Percentiles rank a stretch among this genome's conserved stretches.
phyloP scores from a whole-genome alignment of 2,329 filamentous ascomycete species.

The Teratosphaeria epicoccoides region DNA sequence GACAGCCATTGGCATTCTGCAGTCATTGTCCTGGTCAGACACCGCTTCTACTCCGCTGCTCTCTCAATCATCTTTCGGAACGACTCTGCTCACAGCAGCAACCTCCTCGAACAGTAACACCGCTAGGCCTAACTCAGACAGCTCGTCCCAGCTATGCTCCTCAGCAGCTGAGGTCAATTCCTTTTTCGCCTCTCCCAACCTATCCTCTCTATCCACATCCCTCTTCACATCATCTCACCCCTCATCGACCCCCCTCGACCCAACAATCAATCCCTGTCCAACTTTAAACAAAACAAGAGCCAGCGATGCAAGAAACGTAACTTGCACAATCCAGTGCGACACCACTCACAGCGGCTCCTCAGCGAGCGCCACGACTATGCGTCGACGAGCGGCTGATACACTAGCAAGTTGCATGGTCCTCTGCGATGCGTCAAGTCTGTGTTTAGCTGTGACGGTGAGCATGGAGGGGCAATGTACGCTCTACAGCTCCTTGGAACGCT shows the following conservation, averaged over 20 bases:
- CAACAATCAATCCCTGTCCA: neutral
- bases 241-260: no score
- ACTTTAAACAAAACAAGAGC: neutral
- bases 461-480: neutral
- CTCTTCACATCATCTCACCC: neutral
- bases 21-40: neutral
- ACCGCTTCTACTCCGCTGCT: neutral
- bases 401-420: neutral
- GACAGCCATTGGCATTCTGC: neutral
- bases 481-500: neutral
- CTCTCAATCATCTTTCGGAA: neutral
- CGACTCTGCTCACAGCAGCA: neutral
- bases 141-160: neutral
- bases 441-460: neutral
- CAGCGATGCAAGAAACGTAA: neutral
- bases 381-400: neutral
- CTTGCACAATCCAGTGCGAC: neutral
- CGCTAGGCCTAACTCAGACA: neutral
- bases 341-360: neutral
- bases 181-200: neutral
- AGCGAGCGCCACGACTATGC: neutral
- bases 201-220: neutral
- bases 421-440: neutral
- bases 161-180: no score
- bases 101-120: neutral